These are phyloP conservation scores for Pascua guehoae DNA, from an alignment of 1,284 basidiomycete species.

Conservation along the genomic window DNA sequence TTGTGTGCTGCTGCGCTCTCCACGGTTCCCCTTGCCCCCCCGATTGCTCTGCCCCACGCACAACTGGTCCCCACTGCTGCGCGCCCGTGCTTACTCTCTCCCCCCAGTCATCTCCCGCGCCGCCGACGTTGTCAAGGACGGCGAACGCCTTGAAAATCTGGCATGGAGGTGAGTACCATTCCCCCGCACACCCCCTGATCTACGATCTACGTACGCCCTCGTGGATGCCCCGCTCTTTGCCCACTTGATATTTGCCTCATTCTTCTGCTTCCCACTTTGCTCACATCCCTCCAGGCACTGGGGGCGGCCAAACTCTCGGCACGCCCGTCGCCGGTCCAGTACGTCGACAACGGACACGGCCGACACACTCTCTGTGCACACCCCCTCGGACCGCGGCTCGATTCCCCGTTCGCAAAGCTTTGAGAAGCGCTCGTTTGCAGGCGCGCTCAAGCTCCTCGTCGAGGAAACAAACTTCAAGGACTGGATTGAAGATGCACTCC, in stretches of 20 bases:
- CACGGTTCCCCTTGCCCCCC: background rate
- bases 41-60: background rate
- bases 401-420: slow-evolving; percentile 15
- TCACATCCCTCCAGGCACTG: slow-evolving; percentile 27
- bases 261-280: slow-evolving; percentile 1
- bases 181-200: background rate
- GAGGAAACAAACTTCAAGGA: slow-evolving; percentile 42
- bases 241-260: background rate
- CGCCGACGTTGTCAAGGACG: slow-evolving; percentile 45
- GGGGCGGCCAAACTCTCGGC: slow-evolving; percentile 19
- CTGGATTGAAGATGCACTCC: slow-evolving; percentile 42
- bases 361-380: slow-evolving; percentile 24
- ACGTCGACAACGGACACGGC: slow-evolving; percentile 23
- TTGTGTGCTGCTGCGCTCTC: background rate
- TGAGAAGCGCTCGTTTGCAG: slow-evolving; percentile 36
- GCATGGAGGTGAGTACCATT: slow-evolving; percentile 36
- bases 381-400: slow-evolving; percentile 22
- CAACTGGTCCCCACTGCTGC: background rate
- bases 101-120: slow-evolving; percentile 39
- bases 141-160: slow-evolving; percentile 42
- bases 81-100: background rate
- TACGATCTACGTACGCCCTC: too few relatives aligned
- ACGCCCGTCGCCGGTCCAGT: slow-evolving; percentile 23
- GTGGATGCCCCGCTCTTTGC: background rate
- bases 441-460: slow-evolving; percentile 35